Evolutionary conservation across 768 basidiomycete genomes (phyloP).

Genomic region (Tephrocybe sp.): DNA sequence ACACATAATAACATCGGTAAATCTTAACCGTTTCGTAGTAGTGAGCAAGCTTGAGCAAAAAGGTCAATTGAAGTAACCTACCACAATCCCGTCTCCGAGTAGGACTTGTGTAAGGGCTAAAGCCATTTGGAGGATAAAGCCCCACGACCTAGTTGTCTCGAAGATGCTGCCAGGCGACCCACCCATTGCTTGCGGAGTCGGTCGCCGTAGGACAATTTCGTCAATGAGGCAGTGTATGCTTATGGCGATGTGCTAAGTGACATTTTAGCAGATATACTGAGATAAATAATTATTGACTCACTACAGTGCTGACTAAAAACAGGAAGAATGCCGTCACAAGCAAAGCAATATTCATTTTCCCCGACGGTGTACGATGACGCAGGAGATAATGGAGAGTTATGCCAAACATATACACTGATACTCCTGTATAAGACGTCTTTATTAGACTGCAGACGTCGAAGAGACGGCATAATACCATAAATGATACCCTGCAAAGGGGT

Average conservation of each 20-base stretch:
- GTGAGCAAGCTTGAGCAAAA: not conserved
- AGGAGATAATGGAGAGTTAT: not conserved
- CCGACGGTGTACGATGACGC: not conserved
- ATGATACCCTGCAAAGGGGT: not conserved
- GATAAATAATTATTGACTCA: not conserved
- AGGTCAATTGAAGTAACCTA: not conserved
- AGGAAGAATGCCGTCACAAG: not conserved
- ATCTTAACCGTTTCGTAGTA: no score
- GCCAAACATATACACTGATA: not conserved
- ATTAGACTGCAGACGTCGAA: not conserved
- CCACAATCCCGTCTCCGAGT: slow-evolving; percentile 1
- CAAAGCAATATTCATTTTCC: not conserved
- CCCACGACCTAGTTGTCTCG: not conserved
- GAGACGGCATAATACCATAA: not conserved
- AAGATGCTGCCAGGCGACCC: no score
- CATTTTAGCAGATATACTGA: not conserved
- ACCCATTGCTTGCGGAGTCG: not conserved
- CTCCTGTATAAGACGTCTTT: not conserved
- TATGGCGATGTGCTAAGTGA: not conserved
- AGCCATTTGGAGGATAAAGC: not conserved
- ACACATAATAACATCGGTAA: not conserved
- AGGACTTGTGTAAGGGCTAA: not conserved
- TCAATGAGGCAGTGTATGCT: not conserved
- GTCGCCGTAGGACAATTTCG: not conserved
- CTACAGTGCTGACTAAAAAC: not conserved